These are phyloP conservation scores for Tuber umbilicatum DNA, from an alignment of 495 filamentous ascomycete genomes.

Conservation along the genomic window DNA sequence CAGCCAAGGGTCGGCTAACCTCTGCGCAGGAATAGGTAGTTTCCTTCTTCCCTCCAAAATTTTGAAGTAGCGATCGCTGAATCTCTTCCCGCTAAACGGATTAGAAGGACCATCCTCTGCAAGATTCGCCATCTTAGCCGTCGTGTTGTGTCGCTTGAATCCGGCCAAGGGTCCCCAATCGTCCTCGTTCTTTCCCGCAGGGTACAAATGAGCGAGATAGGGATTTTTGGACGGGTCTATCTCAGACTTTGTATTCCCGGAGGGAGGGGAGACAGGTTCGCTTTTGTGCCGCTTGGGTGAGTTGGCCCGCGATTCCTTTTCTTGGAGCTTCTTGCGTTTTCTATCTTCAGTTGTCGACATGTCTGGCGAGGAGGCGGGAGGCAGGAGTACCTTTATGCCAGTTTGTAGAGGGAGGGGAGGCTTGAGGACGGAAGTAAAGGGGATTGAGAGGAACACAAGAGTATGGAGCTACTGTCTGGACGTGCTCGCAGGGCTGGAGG, in stretches of 20 bases:
- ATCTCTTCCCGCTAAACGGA: conserved; percentile 67
- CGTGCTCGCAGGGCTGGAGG: background rate
- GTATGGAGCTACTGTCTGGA: background rate
- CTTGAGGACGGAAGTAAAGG: background rate
- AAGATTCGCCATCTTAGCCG: conserved; percentile 61
- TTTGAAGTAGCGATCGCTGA: conserved; percentile 77
- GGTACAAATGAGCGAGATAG: conserved; percentile 85
- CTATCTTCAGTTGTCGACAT: conserved; percentile 15
- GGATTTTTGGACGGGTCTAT: conserved; percentile 53
- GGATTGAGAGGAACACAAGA: background rate
- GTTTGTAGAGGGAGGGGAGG: background rate
- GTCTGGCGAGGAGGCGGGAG: background rate
- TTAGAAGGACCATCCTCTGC: conserved; percentile 80
- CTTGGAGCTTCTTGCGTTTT: conserved; percentile 12
- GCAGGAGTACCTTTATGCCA: background rate
- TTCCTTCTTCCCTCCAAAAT: conserved; percentile 78
- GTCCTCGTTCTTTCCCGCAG: conserved; percentile 42
- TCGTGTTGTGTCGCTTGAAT: conserved; percentile 74
- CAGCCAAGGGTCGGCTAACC: conserved; percentile 49
- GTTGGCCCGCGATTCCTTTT: background rate
- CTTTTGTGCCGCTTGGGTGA: background rate
- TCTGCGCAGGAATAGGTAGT: conserved; percentile 83
- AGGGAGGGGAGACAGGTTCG: conserved; percentile 18
- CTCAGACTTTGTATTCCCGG: conserved; percentile 32
- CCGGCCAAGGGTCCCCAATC: conserved; percentile 51